These are phyloP conservation scores for Trichoderma asperellum DNA, from an alignment of 2,329 filamentous ascomycete genomes.

Conservation along the genomic window DNA sequence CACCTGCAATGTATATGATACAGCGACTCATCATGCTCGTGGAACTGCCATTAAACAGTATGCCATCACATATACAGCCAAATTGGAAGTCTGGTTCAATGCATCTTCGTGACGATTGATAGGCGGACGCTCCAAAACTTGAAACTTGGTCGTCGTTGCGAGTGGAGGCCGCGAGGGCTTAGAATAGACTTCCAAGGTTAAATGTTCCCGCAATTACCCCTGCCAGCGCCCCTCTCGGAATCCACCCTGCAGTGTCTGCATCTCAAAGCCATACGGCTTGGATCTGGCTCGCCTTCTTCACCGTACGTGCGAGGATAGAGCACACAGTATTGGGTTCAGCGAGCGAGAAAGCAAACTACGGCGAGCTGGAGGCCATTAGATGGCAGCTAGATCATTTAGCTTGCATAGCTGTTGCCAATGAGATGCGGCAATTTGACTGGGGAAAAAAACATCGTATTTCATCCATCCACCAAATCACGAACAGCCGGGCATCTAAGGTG, in stretches of 20 bases:
- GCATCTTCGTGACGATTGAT: not conserved
- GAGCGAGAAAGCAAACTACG: not conserved
- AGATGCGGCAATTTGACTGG: not conserved
- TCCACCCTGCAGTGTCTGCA: conserved; percentile 23
- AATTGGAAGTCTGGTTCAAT: not conserved
- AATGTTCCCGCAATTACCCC: conserved; percentile 23
- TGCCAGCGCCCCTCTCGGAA: conserved; percentile 2
- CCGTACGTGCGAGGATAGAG: not conserved
- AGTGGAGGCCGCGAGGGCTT: conserved; percentile 11
- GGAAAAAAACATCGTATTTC: not conserved
- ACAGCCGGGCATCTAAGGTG: not conserved
- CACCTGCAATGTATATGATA: not conserved
- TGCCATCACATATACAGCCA: not conserved
- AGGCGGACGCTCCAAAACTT: conserved; percentile 6
- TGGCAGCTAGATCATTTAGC: not conserved
- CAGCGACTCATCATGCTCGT: not conserved
- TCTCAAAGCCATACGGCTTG: conserved; percentile 20
- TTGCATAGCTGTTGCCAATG: not conserved
- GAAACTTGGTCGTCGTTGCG: conserved; percentile 17
- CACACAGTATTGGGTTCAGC: not conserved
- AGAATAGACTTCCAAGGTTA: conserved; percentile 18
- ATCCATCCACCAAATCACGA: not conserved
- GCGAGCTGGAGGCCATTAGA: not conserved
- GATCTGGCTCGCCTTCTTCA: not conserved
- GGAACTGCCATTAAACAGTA: not conserved